Base-by-base conservation (phyloP, 495 filamentous ascomycete species). In the Collariella sp. region DNA sequence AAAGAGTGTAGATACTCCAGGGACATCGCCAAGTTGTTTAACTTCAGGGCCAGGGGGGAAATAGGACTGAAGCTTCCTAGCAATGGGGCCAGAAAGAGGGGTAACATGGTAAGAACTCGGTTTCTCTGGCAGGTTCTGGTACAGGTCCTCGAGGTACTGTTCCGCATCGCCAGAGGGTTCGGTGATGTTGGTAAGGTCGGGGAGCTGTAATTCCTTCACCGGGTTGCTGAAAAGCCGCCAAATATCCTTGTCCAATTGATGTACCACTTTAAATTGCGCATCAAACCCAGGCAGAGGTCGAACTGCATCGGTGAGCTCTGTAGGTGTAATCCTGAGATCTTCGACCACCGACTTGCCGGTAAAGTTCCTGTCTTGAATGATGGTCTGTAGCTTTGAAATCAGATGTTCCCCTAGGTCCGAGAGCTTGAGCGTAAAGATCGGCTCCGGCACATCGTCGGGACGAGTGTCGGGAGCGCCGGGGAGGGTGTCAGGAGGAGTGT, bases 361-460 rank as follows among this genome's bases (percentile, higher is more conserved):
- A 42, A 51, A 51, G 38, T 19, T 9, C 13, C n/a, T 18, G n/a
- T 51, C 4, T 15, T 22, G 49, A 24, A 51, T 42, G 15, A 51
- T 42, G 24, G 35, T 51, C 23, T 51, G 36, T 43, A 51, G 49
- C 49, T 51, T 18, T 23, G 23, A 38, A 51, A 51, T 42, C 23
- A 51, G 23, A 15, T 10, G 15, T 51, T 51, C 24, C 12, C 49
- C 38, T 19, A 51, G 43, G 49, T 51, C 23, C 5, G 49, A 29
- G 34, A 41, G 22, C 3, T 19, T 26, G 24, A 51, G 48, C 34
- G 5, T 51, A 36, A 3, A 51, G 34, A 13, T n/a, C 3, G 13
- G 41, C 41, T 44, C 26, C 5, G 22, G 5, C 41, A n/a, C 41
- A 44, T 44, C 22, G 39, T 41, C 39, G 39, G 12, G 35, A n/a